Percentiles rank a stretch among this genome's conserved stretches.
These are phyloP conservation scores for Zea luxurians DNA, from an alignment of 176 grass and related monocot genomes.

Conservation along the genomic window DNA sequence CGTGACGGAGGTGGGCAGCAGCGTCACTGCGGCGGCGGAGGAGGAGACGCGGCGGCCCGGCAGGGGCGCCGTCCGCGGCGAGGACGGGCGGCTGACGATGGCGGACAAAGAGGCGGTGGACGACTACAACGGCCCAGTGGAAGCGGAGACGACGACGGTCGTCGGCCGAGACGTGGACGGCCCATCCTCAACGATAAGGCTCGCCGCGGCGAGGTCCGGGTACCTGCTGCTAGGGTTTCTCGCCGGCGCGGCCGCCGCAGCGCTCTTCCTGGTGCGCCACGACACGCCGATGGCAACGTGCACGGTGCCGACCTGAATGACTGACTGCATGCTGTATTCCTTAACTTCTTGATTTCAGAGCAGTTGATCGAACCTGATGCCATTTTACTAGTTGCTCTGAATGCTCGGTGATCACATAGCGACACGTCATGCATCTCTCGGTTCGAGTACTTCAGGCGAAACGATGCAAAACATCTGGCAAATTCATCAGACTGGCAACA, in stretches of 20 bases:
- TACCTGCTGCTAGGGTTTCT: slow-evolving; percentile 44
- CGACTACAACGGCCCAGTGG: not conserved
- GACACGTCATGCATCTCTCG: not conserved
- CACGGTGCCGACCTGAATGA: slow-evolving; percentile 42
- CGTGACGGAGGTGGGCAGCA: slow-evolving; percentile 27
- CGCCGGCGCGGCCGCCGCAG: not conserved
- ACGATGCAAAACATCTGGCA: too few relatives aligned
- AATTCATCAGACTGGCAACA: too few relatives aligned
- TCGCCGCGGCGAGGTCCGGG: not conserved
- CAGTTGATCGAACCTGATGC: not conserved
- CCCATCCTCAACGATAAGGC: not conserved
- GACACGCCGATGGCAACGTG: not conserved
- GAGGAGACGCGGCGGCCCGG: not conserved
- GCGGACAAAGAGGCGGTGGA: not conserved
- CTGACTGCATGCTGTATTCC: not conserved
- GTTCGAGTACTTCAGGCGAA: too few relatives aligned
- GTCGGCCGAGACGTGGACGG: not conserved
- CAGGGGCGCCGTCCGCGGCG: not conserved
- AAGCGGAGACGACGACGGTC: not conserved
- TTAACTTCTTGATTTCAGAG: not conserved
- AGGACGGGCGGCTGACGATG: not conserved
- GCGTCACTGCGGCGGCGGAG: not conserved
- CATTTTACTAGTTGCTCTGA: not conserved
- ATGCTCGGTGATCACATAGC: not conserved
- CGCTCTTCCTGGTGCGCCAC: slow-evolving; percentile 17